Conservation (phyloP, 208 protist species). For the Leishmania lainsoni region DNA sequence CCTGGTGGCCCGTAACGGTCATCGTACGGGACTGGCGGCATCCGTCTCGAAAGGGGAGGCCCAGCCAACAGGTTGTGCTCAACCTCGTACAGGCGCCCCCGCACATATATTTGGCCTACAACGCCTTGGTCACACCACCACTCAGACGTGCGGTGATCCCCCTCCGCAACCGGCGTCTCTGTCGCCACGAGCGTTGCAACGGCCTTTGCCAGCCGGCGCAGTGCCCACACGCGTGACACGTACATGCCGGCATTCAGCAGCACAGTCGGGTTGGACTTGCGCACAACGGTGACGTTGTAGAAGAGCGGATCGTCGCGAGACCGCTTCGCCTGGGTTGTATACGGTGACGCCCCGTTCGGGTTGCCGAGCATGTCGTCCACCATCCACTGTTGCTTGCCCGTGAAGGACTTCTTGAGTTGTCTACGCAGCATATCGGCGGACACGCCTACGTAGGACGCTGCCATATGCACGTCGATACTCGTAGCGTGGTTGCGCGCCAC, state of each 20-base stretch:
- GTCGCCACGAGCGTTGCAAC: slow-evolving; percentile 14
- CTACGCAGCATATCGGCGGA: slow-evolving; percentile 8
- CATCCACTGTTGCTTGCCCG: slow-evolving; percentile 11
- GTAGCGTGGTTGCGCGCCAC: slow-evolving; percentile 26
- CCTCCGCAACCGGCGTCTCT: slow-evolving; percentile 22
- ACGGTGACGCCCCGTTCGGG: slow-evolving; percentile 10
- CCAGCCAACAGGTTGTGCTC: slow-evolving; percentile 33
- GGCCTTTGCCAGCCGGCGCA: slow-evolving; percentile 18
- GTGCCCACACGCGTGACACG: slow-evolving; percentile 41
- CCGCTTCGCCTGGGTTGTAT: background rate
- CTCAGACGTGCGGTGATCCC: slow-evolving; percentile 10
- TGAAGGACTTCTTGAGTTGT: slow-evolving; percentile 8
- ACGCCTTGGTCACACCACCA: slow-evolving; percentile 40
- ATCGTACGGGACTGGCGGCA: slow-evolving; percentile 10
- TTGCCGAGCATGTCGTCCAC: slow-evolving; percentile 15
- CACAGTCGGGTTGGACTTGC: slow-evolving; percentile 13
- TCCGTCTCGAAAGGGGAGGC: slow-evolving; percentile 6
- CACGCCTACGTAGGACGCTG: slow-evolving; percentile 6
- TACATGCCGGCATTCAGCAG: slow-evolving; percentile 36
- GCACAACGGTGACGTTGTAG: slow-evolving; percentile 22
- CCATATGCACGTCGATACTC: slow-evolving; percentile 5
- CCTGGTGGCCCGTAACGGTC: slow-evolving; percentile 12
- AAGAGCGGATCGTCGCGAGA: slow-evolving; percentile 23
- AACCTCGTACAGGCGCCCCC: slow-evolving; percentile 31
- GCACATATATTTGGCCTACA: slow-evolving; percentile 35